Conservation (phyloP, 1,139 yeast species). For the Suhomyces coccinellae region DNA sequence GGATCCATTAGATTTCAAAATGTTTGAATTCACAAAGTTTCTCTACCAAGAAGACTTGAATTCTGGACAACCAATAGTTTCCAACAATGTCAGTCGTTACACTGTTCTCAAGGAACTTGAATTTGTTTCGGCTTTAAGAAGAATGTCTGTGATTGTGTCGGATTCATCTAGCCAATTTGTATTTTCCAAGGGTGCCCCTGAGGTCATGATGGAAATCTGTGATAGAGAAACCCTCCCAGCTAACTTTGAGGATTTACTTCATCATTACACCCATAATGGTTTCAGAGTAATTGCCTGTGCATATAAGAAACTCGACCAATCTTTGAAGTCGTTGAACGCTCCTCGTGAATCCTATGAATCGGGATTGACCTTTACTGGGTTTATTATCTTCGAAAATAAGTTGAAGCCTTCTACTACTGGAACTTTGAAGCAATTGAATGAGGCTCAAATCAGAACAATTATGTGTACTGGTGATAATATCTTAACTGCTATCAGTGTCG, state of each 20-base stretch:
- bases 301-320: constrained; percentile 47
- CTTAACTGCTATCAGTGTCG: constrained; percentile 92
- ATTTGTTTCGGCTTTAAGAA: constrained; percentile 76
- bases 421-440: constrained; percentile 57
- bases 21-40: constrained; percentile 90
- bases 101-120: constrained; percentile 75
- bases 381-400: constrained; percentile 89
- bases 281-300: constrained; percentile 96
- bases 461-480: constrained; percentile 99
- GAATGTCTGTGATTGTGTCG: constrained; percentile 76
- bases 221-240: constrained; percentile 66
- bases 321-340: constrained; percentile 16
- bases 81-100: constrained; percentile 35
- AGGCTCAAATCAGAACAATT: constrained; percentile 75
- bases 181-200: constrained; percentile 96
- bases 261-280: constrained; percentile 88
- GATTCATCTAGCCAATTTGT: constrained; percentile 41
- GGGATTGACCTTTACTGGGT: constrained; percentile 74
- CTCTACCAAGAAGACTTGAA: constrained; percentile 63
- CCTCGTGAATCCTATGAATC: constrained; percentile 66
- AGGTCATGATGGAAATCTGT: constrained; percentile 84
- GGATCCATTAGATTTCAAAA: constrained; percentile 88
- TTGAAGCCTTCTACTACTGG: constrained; percentile 66
- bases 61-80: constrained; percentile 26
- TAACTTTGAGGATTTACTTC: constrained; percentile 71